Evolutionary conservation across 495 filamentous ascomycete genomes (phyloP).

Genomic region (Annulohypoxylon bovei): DNA sequence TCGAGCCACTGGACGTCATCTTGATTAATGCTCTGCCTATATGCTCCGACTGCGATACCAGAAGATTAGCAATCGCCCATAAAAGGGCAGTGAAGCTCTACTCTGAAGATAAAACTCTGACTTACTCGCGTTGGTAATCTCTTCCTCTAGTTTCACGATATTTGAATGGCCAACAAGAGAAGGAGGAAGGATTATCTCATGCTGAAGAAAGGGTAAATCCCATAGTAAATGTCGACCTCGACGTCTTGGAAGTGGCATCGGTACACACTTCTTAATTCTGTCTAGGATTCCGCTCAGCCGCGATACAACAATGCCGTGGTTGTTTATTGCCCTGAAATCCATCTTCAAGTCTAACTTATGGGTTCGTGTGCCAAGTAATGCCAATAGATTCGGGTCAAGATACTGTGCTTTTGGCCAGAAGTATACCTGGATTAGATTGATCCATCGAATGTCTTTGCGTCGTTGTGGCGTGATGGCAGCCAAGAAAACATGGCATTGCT

Average conservation of each 20-base stretch:
- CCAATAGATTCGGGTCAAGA: not conserved
- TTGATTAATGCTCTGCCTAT: not conserved
- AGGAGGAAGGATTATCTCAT: not conserved
- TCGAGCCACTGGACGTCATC: conserved; percentile 15
- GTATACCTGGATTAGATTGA: not conserved
- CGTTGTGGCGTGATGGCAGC: not conserved
- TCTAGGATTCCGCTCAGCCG: no score
- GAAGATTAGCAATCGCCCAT: not conserved
- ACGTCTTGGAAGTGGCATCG: no score
- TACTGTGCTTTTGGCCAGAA: not conserved
- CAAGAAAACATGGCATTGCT: not conserved
- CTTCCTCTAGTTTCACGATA: not conserved
- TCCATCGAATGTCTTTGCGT: not conserved
- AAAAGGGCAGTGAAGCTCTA: not conserved
- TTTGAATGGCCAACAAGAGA: not conserved
- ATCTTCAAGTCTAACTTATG: no score
- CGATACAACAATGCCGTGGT: no score
- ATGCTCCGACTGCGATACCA: not conserved
- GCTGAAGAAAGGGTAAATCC: not conserved
- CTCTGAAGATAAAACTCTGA: not conserved
- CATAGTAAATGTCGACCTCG: not conserved
- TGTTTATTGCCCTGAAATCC: no score
- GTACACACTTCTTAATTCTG: not conserved
- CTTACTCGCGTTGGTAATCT: conserved; percentile 14
- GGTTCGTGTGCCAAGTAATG: not conserved